phyloP scores from a whole-genome alignment of 2,329 filamentous ascomycete species.

The Scytalidium lignicola region DNA sequence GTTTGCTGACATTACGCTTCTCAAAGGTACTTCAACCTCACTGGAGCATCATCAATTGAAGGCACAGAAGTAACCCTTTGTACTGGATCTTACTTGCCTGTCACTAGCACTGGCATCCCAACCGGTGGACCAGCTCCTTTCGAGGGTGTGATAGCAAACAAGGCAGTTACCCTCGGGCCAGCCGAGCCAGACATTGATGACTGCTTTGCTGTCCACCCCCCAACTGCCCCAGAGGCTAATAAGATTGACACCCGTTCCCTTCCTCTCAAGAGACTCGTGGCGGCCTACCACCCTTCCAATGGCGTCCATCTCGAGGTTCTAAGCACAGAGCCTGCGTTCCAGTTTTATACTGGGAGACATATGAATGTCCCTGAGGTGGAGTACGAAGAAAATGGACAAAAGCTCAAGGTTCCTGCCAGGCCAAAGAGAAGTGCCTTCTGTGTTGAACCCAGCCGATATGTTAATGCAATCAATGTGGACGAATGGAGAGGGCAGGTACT shows the following conservation, averaged over 20 bases:
- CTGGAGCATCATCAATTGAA: constrained; percentile 49
- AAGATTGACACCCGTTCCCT: constrained; percentile 43
- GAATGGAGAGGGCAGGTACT: constrained; percentile 76
- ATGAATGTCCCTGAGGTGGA: constrained; percentile 69
- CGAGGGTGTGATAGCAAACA: constrained; percentile 56
- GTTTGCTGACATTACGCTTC: constrained; percentile 3
- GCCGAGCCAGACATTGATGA: constrained; percentile 72
- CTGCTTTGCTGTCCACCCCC: constrained; percentile 68
- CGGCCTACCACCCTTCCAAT: constrained; percentile 68
- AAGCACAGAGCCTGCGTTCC: constrained; percentile 93
- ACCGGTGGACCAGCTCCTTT: constrained; percentile 58
- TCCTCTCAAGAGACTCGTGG: constrained; percentile 62
- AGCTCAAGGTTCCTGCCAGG: constrained; percentile 51
- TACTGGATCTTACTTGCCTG: constrained; percentile 64
- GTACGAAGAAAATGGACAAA: constrained; percentile 34
- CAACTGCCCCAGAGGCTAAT: constrained; percentile 22
- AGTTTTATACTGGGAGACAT: constrained; percentile 89
- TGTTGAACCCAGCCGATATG: constrained; percentile 85
- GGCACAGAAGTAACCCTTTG: constrained; percentile 55
- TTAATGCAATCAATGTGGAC: constrained; percentile 79
- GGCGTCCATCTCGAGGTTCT: constrained; percentile 79
- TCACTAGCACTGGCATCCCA: constrained; percentile 71
- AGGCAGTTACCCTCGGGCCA: constrained; percentile 67
- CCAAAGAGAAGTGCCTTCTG: constrained; percentile 74
- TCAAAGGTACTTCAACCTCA: constrained; percentile 60